Base-by-base conservation (phyloP, 805 yeast species). In the Zygoascus ofunaensis region DNA sequence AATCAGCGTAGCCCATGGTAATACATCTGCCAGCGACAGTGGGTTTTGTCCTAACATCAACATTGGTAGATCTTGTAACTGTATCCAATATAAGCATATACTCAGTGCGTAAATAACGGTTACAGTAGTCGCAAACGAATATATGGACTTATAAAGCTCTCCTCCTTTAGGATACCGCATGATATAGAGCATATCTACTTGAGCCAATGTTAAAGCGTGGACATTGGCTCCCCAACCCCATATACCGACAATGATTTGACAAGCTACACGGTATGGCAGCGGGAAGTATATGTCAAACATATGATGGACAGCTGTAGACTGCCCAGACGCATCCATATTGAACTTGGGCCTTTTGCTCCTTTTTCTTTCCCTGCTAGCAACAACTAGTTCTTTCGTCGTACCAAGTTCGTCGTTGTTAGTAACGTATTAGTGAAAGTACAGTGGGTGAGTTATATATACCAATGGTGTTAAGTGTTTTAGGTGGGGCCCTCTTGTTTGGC, bases 261-360 rank as follows among this genome's bases (percentile, higher is more conserved):
- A 48, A 15, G 54, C 50, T 5, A 58, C 50, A n/a, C 66, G 56
- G 51, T 69, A 74, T 1, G 80, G 77, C n/a, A 72, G 55, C 1
- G 80, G 80, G 34, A 70, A 54, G 39, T 57, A 43, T 20, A 53
- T 46, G 42, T 66, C 70, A 47, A 67, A 65, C 26, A 32, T 38
- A 34, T 45, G 48, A 28, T 36, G 36, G 38, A 15, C 4, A 24
- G 22, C n/a, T 8, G n/a, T n/a, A 8, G 37, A 34, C n/a, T 8
- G 14, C 14, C 8, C 37, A 34, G 14, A n/a, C 37, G 17, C 37
- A 12, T 7, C 37, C 8, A n/a, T n/a, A n/a, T n/a, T n/a, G n/a
- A n/a, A n/a, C n/a, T n/a, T n/a, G n/a, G n/a, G n/a, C n/a, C n/a
- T n/a, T n/a, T n/a, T n/a, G n/a, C n/a, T n/a, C n/a, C n/a, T n/a